A percentile compares a stretch with the other conserved stretches of the same genome.
Conservation (phyloP, 495 filamentous ascomycete genomes). For the Annulohypoxylon nitens region DNA sequence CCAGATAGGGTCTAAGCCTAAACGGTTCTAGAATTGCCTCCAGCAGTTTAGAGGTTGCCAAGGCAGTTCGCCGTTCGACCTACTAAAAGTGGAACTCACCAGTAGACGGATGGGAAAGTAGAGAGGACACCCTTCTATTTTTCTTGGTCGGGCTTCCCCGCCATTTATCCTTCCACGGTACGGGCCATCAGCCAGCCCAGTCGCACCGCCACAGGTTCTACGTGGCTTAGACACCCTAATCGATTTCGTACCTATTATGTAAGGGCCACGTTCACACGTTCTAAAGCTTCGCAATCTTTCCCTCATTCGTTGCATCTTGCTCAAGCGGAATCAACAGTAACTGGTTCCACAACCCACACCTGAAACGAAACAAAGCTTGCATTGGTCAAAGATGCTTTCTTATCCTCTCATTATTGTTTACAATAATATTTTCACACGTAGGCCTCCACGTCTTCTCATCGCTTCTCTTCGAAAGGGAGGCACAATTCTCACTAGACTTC, state of each 20-base stretch:
- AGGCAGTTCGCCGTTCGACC: background rate
- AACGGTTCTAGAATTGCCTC: slow-evolving; percentile 25
- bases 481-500: background rate
- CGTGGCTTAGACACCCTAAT: background rate
- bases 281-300: background rate
- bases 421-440: background rate
- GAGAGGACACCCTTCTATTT: background rate
- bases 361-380: background rate
- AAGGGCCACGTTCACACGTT: background rate
- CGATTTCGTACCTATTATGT: background rate
- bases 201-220: background rate
- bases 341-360: slow-evolving; percentile 6
- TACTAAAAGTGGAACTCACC: background rate
- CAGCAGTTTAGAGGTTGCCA: background rate
- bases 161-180: background rate
- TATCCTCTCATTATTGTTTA: background rate
- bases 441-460: background rate
- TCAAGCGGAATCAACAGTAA: background rate
- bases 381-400: background rate
- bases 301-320: background rate
- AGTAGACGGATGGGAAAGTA: background rate
- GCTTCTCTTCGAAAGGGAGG: background rate
- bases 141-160: slow-evolving; percentile 14
- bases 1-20: slow-evolving; percentile 11
- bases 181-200: background rate